These are phyloP conservation scores for Helianthus annuus DNA, from an alignment of 129 eudicot species.

Conservation along the genomic window DNA sequence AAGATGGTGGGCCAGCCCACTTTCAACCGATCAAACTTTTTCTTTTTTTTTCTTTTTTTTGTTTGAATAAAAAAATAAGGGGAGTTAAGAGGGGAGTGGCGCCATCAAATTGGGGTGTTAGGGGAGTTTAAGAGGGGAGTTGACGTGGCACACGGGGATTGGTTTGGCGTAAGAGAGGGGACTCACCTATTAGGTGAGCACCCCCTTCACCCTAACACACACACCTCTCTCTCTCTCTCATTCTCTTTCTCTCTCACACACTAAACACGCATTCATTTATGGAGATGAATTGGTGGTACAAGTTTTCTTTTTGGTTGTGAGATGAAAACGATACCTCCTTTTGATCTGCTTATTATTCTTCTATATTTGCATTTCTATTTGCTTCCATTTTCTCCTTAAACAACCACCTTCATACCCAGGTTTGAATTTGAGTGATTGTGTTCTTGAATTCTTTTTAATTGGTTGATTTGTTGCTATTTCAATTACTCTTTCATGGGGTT, in stretches of 20 bases:
- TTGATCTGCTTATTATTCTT: slow-evolving; percentile 19
- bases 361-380: background rate
- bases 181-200: too few species aligned
- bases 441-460: background rate
- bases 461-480: background rate
- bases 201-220: slow-evolving; percentile 32
- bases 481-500: slow-evolving; percentile 8
- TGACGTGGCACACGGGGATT: too few species aligned
- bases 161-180: too few species aligned
- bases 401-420: background rate
- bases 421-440: background rate
- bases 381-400: background rate
- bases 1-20: too few species aligned
- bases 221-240: slow-evolving; percentile 24
- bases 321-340: slow-evolving; percentile 51
- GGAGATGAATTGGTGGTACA: slow-evolving; percentile 19
- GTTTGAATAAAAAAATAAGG: too few species aligned
- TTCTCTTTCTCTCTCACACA: slow-evolving; percentile 29
- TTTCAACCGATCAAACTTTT: too few species aligned
- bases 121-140: too few species aligned
- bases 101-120: too few species aligned
- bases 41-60: too few species aligned
- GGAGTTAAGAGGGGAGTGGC: too few species aligned
- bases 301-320: slow-evolving; percentile 39
- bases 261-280: slow-evolving; percentile 20